phyloP scores from a whole-genome alignment of 1,139 yeast species.

The Suhomyces choctaworum region DNA sequence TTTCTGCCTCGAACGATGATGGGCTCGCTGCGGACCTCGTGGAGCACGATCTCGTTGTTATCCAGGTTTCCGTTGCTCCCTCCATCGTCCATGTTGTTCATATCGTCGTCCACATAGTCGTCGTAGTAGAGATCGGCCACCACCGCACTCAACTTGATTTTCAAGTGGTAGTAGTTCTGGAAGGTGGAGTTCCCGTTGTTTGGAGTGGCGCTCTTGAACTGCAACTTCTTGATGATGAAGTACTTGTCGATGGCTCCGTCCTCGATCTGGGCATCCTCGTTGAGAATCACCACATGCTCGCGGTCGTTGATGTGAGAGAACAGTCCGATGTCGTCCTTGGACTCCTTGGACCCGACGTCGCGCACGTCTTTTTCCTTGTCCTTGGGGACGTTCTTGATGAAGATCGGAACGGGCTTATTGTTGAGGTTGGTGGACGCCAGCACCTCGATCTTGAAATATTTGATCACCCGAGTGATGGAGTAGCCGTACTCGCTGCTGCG shows the following conservation, averaged over 20 bases:
- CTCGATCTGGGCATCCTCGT: slow-evolving; percentile 25
- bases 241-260: slow-evolving; percentile 34
- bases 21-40: slow-evolving; percentile 45
- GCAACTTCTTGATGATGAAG: slow-evolving; percentile 45
- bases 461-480: slow-evolving; percentile 36
- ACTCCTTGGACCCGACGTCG: neutral
- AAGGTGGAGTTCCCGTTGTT: slow-evolving; percentile 59
- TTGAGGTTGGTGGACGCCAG: slow-evolving; percentile 38
- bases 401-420: slow-evolving; percentile 33
- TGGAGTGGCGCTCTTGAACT: slow-evolving; percentile 64
- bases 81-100: slow-evolving; percentile 9
- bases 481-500: slow-evolving; percentile 40
- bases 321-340: slow-evolving; percentile 20
- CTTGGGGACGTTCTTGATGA: slow-evolving; percentile 29
- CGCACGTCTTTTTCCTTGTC: slow-evolving; percentile 26
- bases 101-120: slow-evolving; percentile 40
- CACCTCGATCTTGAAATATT: slow-evolving; percentile 43
- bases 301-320: slow-evolving; percentile 24
- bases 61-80: slow-evolving; percentile 18
- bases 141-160: slow-evolving; percentile 45
- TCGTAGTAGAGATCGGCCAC: slow-evolving; percentile 48
- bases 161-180: slow-evolving; percentile 57
- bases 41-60: slow-evolving; percentile 35
- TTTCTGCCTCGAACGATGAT: slow-evolving; percentile 67
- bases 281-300: slow-evolving; percentile 35